Percentiles rank a stretch among this genome's conserved stretches.
Evolutionary conservation across 2,329 filamentous ascomycete genomes (phyloP).

Genomic region (Hypoxylon sp.): DNA sequence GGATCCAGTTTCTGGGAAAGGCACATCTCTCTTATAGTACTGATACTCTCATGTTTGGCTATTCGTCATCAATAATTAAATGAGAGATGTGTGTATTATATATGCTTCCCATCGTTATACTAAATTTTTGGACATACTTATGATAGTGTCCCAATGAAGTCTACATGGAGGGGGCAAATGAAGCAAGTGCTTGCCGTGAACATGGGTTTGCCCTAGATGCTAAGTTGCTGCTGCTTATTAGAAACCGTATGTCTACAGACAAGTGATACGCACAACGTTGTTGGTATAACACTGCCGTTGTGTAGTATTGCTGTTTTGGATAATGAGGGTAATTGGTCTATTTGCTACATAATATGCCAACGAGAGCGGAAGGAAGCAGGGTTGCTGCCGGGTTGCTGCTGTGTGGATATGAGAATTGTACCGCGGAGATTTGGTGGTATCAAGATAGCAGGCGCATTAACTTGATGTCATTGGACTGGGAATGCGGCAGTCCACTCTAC

Average conservation of each 20-base stretch:
- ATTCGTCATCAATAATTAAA: no score
- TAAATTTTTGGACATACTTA: no score
- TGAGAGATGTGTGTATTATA: neutral
- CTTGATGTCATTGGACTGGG: slow-evolving; percentile 25
- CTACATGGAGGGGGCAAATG: neutral
- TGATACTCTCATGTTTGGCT: no score
- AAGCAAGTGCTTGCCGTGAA: neutral
- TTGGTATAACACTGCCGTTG: neutral
- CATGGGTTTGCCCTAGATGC: neutral
- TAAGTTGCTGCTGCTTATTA: neutral
- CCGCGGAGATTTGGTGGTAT: neutral
- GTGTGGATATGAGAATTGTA: neutral
- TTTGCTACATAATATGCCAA: neutral
- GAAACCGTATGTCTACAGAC: neutral
- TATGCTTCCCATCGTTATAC: neutral
- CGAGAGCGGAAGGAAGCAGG: neutral
- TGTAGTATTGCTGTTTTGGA: neutral
- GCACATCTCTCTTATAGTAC: no score
- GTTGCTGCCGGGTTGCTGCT: neutral
- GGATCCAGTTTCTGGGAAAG: no score
- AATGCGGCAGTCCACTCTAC: slow-evolving; percentile 20
- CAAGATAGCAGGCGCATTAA: slow-evolving; percentile 23
- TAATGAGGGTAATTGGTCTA: neutral
- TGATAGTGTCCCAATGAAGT: neutral
- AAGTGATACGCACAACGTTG: neutral